Conservation (phyloP, 805 yeast species). For the Lipomyces orientalis region DNA sequence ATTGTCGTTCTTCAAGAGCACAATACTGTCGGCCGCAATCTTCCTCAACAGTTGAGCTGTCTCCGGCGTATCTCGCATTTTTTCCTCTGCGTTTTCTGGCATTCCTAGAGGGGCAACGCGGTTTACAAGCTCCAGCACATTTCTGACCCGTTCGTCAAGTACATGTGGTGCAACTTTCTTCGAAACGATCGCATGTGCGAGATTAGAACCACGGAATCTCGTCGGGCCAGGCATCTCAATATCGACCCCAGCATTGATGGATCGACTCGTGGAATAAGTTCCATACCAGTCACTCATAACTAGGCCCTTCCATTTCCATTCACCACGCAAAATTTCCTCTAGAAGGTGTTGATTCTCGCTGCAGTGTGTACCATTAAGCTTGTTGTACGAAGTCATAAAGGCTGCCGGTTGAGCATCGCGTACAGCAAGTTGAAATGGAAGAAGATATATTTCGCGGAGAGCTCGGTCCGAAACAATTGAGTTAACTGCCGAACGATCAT, state of each 20-base stretch:
- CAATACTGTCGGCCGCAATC: constrained; percentile 59
- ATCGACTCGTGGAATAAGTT: constrained; percentile 53
- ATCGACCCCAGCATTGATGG: constrained; percentile 63
- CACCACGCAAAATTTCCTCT: constrained; percentile 55
- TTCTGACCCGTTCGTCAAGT: constrained; percentile 52
- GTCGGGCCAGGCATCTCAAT: constrained; percentile 72
- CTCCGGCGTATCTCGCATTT: constrained; percentile 47
- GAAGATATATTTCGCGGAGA: constrained; percentile 64
- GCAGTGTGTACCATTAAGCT: constrained; percentile 64
- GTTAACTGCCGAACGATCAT: constrained; percentile 57
- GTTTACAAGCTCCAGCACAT: constrained; percentile 56
- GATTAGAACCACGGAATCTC: constrained; percentile 51
- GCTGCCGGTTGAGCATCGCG: constrained; percentile 58
- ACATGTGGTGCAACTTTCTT: constrained; percentile 48
- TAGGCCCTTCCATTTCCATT: constrained; percentile 64
- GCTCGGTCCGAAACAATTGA: constrained; percentile 63
- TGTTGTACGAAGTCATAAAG: constrained; percentile 68
- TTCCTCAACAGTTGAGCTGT: constrained; percentile 53
- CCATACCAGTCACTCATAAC: constrained; percentile 72
- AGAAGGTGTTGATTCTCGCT: constrained; percentile 54
- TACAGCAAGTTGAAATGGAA: constrained; percentile 66
- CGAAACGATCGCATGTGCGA: constrained; percentile 51
- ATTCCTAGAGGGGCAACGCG: constrained; percentile 51
- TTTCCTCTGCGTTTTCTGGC: constrained; percentile 47
- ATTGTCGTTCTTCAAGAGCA: constrained; percentile 61